A percentile compares a stretch with the other conserved stretches of the same genome.
Evolutionary conservation across 2,329 filamentous ascomycete species (phyloP).

Genomic region (Sphaerulina vaccinii): DNA sequence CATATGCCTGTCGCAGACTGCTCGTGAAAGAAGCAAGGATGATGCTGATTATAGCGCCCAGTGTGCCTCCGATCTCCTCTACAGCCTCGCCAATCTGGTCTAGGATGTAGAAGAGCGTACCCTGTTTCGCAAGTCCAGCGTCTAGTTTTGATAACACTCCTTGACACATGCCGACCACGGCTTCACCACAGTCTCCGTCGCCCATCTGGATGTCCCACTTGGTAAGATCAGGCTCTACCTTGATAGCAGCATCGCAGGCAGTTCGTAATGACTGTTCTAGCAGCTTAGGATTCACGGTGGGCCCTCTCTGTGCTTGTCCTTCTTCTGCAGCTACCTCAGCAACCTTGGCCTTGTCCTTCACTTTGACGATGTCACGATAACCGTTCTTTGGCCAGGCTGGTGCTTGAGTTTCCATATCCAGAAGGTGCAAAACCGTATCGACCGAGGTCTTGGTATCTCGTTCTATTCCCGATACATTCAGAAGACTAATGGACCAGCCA

Average conservation of each 20-base stretch:
- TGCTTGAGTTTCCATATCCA: conserved; percentile 53
- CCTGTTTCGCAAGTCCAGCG: conserved; percentile 30
- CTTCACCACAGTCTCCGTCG: conserved; percentile 66
- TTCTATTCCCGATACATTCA: conserved; percentile 51
- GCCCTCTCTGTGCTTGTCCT: conserved; percentile 25
- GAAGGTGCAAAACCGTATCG: conserved; percentile 47
- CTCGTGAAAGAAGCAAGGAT: conserved; percentile 41
- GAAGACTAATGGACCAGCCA: conserved; percentile 56
- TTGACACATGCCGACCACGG: conserved; percentile 42
- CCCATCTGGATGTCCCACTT: conserved; percentile 64
- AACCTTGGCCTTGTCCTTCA: conserved; percentile 27
- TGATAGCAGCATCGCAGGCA: conserved; percentile 51
- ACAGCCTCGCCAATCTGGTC: conserved; percentile 37
- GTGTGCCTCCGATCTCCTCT: conserved; percentile 41
- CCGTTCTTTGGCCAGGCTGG: conserved; percentile 53
- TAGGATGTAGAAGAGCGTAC: conserved; percentile 36
- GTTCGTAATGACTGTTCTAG: conserved; percentile 43
- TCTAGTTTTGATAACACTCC: conserved; percentile 36
- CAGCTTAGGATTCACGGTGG: conserved; percentile 28
- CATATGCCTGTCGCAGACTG: conserved; percentile 38
- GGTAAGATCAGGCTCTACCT: conserved; percentile 62
- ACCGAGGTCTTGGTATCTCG: conserved; percentile 41
- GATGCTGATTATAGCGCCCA: conserved; percentile 41
- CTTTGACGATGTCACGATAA: conserved; percentile 33
- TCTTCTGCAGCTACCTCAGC: conserved; percentile 42